Conservation (phyloP, 2,329 filamentous ascomycete genomes). For the Colletotrichum spaethianum region DNA sequence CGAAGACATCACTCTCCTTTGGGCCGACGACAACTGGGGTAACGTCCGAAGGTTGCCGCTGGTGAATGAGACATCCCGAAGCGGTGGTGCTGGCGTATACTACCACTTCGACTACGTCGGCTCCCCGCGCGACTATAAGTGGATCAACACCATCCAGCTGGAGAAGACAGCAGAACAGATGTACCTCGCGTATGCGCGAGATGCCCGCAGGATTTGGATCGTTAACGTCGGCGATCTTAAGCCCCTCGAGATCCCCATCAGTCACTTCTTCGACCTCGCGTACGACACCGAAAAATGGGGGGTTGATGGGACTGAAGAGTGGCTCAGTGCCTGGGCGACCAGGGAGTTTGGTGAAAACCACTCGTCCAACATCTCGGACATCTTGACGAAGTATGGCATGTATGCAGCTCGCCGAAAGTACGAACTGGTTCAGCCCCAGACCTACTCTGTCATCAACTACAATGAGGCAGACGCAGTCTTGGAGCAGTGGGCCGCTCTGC, state of each 20-base stretch:
- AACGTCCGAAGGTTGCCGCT: constrained; percentile 75
- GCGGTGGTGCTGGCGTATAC: constrained; percentile 76
- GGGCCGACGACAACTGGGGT: constrained; percentile 80
- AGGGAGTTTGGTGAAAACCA: constrained; percentile 69
- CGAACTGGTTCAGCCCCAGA: constrained; percentile 52
- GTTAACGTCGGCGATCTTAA: constrained; percentile 79
- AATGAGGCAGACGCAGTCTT: constrained; percentile 69
- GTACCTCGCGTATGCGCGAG: constrained; percentile 70
- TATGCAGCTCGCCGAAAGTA: constrained; percentile 54
- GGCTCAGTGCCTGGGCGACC: constrained; percentile 69
- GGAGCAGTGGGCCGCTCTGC: constrained; percentile 65
- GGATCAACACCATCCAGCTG: constrained; percentile 76
- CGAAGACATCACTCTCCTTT: constrained; percentile 77
- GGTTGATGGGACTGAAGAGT: constrained; percentile 68
- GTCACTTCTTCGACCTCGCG: constrained; percentile 77
- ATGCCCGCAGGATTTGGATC: constrained; percentile 75
- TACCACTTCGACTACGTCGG: constrained; percentile 72
- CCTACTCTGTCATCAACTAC: constrained; percentile 70
- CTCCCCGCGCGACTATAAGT: constrained; percentile 64
- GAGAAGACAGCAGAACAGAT: constrained; percentile 74
- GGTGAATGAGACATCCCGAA: constrained; percentile 69
- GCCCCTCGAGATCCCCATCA: constrained; percentile 74
- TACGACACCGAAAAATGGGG: constrained; percentile 73
- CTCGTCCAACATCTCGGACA: constrained; percentile 61
- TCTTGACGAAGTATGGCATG: constrained; percentile 63